Base-by-base conservation (phyloP, 2,329 filamentous ascomycete species). In the Sclerotinia trifoliorum region DNA sequence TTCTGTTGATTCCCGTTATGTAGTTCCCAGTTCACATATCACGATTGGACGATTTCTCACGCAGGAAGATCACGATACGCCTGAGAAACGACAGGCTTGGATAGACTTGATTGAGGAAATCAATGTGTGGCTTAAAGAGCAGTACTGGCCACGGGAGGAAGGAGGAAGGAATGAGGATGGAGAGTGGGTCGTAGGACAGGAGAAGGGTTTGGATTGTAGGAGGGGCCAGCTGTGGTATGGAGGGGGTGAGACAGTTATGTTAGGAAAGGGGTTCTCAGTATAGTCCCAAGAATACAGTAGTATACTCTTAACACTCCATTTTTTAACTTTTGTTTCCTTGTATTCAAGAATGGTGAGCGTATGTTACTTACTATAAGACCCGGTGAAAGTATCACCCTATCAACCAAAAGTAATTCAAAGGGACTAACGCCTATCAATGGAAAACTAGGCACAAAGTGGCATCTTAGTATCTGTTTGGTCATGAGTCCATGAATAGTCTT, bases 161-260 rank as follows among this genome's bases (percentile, higher is more conserved):
- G 80, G 77, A 11, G 24, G 46, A n/a, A 67, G 65, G 8, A 79
- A 79, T 15, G 80, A 82, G 48, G 77, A 83, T 2, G 89, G 90
- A 0, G 90, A 95, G 76, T 97, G 94, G 93, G 81, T 91, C 32
- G 88, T 97, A n/a, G 94, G 94, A 0, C 87, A 96, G 74, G 93
- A 94, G 78, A 90, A 83, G 74, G 94, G 94, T 0, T 80, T 97
- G 66, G 91, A 94, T 75, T 88, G 87, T 69, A 86, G 92, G 56
- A 86, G 85, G 71, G 94, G 94, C 0, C 83, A 84, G 7, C 79
- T 97, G 56, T 98, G 94, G 93, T 97, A 97, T 80, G 94, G 90
- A 48, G 91, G 88, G 35, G 94, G 94, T 0, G 85, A 90, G 71
- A 90, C 87, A 4, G 83, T 96, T 69, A 80, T 83, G 75, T 66